A percentile compares a stretch with the other conserved stretches of the same genome.
Conservation (phyloP, 179 eudicot genomes). For the Pouteria campechiana region DNA sequence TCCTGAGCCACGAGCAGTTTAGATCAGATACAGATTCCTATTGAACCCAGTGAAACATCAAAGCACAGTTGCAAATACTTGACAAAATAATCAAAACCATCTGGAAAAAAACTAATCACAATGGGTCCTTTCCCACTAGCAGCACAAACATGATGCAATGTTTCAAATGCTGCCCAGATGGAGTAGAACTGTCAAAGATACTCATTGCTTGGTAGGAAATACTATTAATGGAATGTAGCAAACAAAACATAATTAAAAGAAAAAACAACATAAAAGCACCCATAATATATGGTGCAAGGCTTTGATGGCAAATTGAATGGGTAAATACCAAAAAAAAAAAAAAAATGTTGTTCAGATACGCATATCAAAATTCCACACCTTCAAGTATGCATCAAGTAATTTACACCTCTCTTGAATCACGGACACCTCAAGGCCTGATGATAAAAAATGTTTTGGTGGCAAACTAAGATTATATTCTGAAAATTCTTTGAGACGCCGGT, state of each 20-base stretch:
- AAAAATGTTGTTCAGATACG: conserved; percentile 4
- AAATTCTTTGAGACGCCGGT: conserved; percentile 88
- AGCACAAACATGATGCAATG: no score
- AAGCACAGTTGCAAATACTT: no score
- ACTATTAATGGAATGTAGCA: no score
- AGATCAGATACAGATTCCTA: no score
- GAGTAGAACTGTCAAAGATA: no score
- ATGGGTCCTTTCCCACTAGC: no score
- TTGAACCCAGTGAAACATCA: no score
- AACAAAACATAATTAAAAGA: background rate
- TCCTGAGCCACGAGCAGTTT: no score
- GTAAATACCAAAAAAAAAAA: background rate
- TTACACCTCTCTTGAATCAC: conserved; percentile 91
- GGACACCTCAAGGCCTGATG: conserved; percentile 80
- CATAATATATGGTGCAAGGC: background rate
- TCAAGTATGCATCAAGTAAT: conserved; percentile 83
- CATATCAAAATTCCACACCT: conserved; percentile 63
- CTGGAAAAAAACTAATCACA: no score
- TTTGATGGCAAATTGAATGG: background rate
- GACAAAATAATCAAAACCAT: no score
- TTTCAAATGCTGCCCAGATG: no score
- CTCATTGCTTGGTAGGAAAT: no score
- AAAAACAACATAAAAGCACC: background rate
- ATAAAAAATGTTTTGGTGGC: conserved; percentile 96
- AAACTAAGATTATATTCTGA: conserved; percentile 82